Conservation (phyloP, 345 rosid species). For the Mangifera indica region DNA sequence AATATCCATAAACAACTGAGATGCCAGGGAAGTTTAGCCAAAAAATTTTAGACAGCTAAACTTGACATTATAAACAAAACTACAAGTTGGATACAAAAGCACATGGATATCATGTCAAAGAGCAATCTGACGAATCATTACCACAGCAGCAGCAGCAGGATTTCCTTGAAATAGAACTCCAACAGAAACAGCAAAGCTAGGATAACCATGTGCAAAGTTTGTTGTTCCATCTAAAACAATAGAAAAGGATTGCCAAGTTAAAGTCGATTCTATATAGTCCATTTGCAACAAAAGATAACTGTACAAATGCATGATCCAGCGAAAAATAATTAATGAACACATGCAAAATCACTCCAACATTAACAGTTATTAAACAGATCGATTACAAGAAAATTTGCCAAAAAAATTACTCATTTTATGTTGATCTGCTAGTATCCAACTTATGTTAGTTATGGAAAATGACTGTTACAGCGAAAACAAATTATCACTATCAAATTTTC, state of each 20-base stretch:
- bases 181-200: slow-evolving; percentile 96
- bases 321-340: background rate
- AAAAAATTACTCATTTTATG: too few species aligned
- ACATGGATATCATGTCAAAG: slow-evolving; percentile 7
- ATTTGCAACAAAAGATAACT: background rate
- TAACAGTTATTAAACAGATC: too few species aligned
- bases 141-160: slow-evolving; percentile 93
- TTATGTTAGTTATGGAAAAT: too few species aligned
- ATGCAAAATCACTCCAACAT: too few species aligned
- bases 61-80: background rate
- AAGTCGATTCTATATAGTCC: background rate
- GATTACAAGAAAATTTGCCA: too few species aligned
- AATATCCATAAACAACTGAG: background rate
- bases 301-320: background rate
- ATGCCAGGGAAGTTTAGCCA: too few species aligned
- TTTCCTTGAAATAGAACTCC: slow-evolving; percentile 81
- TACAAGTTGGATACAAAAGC: slow-evolving; percentile 11
- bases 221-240: slow-evolving; percentile 88
- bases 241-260: slow-evolving; percentile 1
- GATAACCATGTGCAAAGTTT: slow-evolving; percentile 93
- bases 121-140: slow-evolving; percentile 28
- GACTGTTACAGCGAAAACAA: too few species aligned
- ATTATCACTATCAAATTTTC: too few species aligned
- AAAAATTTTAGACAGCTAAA: background rate
- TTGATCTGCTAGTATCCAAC: too few species aligned